phyloP scores from a whole-genome alignment of 495 filamentous ascomycete genomes.

The Penicillium alfredii region DNA sequence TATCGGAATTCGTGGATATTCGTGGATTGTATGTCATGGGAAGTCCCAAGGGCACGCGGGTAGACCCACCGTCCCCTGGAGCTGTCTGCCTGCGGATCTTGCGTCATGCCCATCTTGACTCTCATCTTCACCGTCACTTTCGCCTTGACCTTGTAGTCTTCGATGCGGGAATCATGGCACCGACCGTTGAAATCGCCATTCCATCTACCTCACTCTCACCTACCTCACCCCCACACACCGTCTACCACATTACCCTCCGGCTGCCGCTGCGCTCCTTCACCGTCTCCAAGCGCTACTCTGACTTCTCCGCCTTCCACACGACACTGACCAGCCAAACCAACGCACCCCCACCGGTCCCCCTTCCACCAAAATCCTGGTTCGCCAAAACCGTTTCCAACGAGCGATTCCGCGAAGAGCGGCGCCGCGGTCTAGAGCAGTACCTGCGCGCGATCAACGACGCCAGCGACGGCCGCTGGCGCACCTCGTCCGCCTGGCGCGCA shows the following conservation, averaged over 20 bases:
- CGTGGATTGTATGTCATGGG: too few relatives aligned
- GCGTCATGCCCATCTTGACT: too few relatives aligned
- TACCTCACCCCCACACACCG: constrained; percentile 69
- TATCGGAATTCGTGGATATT: too few relatives aligned
- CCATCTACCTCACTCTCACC: constrained; percentile 62
- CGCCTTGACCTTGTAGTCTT: too few relatives aligned
- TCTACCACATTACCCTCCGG: constrained; percentile 87
- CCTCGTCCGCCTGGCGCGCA: constrained; percentile 71
- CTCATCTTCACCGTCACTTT: too few relatives aligned
- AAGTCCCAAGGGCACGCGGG: too few relatives aligned
- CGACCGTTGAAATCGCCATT: constrained; percentile 74
- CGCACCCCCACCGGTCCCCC: constrained; percentile 53
- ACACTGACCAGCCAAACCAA: constrained; percentile 59
- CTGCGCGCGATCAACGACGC: constrained; percentile 71
- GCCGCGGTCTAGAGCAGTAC: constrained; percentile 71
- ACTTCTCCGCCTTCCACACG: constrained; percentile 75
- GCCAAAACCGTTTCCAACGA: constrained; percentile 69
- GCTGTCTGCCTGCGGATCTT: too few relatives aligned
- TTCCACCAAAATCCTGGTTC: constrained; percentile 85
- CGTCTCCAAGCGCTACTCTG: constrained; percentile 89
- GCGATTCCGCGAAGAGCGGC: constrained; percentile 72
- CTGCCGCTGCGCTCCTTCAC: constrained; percentile 83
- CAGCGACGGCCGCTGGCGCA: constrained; percentile 79
- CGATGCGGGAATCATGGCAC: constrained; percentile 68
- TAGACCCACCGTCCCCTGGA: too few relatives aligned